A percentile compares a stretch with the other conserved stretches of the same genome.
These are phyloP conservation scores for Aspergillus bertholletiae DNA, from an alignment of 495 filamentous ascomycete genomes.

Conservation along the genomic window DNA sequence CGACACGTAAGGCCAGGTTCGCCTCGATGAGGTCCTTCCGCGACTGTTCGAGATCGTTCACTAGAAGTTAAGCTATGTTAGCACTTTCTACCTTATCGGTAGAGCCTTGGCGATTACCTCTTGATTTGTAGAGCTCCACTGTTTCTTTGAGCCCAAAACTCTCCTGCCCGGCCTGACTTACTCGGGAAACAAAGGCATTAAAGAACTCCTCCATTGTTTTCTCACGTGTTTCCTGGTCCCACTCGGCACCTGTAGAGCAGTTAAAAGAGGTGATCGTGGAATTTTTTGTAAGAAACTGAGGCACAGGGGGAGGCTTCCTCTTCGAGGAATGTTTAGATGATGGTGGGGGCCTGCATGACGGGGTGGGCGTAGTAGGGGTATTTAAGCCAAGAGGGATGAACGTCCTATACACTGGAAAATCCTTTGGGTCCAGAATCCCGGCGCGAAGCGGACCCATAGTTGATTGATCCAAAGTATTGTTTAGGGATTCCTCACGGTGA, in stretches of 20 bases:
- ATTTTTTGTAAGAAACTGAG: slow-evolving; percentile 63
- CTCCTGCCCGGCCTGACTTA: slow-evolving; percentile 58
- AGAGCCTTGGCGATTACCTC: slow-evolving; percentile 54
- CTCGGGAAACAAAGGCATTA: slow-evolving; percentile 53
- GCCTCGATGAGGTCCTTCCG: slow-evolving; percentile 52
- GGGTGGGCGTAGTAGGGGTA: slow-evolving; percentile 17
- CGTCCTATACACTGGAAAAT: slow-evolving; percentile 6
- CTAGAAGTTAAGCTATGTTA: slow-evolving; percentile 38
- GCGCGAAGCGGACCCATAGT: slow-evolving; percentile 7
- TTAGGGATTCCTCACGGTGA: slow-evolving; percentile 3
- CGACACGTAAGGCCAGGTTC: slow-evolving; percentile 53
- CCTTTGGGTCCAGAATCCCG: slow-evolving; percentile 3
- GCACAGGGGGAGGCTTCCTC: slow-evolving; percentile 17
- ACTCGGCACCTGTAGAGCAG: slow-evolving; percentile 51
- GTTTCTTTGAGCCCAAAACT: slow-evolving; percentile 63
- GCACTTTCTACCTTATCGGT: not conserved
- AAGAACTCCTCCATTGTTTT: slow-evolving; percentile 63
- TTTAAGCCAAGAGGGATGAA: slow-evolving; percentile 12
- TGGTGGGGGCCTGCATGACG: slow-evolving; percentile 14
- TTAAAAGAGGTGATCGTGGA: slow-evolving; percentile 57
- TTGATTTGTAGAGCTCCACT: slow-evolving; percentile 64
- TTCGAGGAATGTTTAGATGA: slow-evolving; percentile 21
- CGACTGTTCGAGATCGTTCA: slow-evolving; percentile 61
- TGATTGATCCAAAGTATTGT: slow-evolving; percentile 10
- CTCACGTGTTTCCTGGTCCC: slow-evolving; percentile 66